Conservation (phyloP, 2,329 filamentous ascomycete genomes). For the Nigrospora sphaerica region DNA sequence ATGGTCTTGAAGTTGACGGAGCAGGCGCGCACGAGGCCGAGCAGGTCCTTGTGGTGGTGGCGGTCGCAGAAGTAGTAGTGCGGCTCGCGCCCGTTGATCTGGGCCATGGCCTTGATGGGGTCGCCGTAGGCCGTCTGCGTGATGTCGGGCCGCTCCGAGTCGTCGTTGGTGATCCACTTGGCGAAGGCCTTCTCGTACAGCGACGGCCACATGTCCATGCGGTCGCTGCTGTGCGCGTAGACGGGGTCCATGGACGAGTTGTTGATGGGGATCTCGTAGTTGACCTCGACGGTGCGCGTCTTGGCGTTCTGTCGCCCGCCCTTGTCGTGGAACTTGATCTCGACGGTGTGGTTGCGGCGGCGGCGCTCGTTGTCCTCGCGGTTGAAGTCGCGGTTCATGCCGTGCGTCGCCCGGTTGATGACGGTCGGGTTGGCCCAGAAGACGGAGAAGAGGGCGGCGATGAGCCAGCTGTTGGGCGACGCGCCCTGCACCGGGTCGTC, state of each 20-base stretch:
- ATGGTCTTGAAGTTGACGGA: slow-evolving; percentile 35
- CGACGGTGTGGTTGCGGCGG: slow-evolving; percentile 9
- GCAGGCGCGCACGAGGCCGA: slow-evolving; percentile 29
- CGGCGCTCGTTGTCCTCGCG: slow-evolving; percentile 12
- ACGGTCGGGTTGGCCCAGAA: slow-evolving; percentile 33
- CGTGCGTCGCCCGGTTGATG: slow-evolving; percentile 29
- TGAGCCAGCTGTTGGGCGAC: slow-evolving; percentile 32
- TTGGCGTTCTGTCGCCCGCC: slow-evolving; percentile 32
- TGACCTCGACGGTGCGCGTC: slow-evolving; percentile 30
- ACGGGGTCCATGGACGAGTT: slow-evolving; percentile 33
- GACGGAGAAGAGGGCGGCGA: slow-evolving; percentile 36
- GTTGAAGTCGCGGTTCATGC: slow-evolving; percentile 8
- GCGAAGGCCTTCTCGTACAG: slow-evolving; percentile 41
- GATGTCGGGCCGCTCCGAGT: slow-evolving; percentile 29
- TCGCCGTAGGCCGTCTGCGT: slow-evolving; percentile 32
- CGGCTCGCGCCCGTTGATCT: slow-evolving; percentile 31
- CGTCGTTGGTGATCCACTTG: slow-evolving; percentile 30
- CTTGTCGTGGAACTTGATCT: slow-evolving; percentile 34
- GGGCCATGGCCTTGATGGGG: slow-evolving; percentile 36
- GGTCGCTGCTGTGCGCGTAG: slow-evolving; percentile 33
- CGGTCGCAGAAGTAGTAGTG: slow-evolving; percentile 26
- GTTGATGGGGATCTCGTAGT: slow-evolving; percentile 35
- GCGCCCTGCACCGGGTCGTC: slow-evolving; percentile 36
- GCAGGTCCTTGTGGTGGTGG: slow-evolving; percentile 24
- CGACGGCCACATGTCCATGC: slow-evolving; percentile 34